Evolutionary conservation across 176 grass and related monocot genomes (phyloP).

Genomic region (Oryza brachyantha): DNA sequence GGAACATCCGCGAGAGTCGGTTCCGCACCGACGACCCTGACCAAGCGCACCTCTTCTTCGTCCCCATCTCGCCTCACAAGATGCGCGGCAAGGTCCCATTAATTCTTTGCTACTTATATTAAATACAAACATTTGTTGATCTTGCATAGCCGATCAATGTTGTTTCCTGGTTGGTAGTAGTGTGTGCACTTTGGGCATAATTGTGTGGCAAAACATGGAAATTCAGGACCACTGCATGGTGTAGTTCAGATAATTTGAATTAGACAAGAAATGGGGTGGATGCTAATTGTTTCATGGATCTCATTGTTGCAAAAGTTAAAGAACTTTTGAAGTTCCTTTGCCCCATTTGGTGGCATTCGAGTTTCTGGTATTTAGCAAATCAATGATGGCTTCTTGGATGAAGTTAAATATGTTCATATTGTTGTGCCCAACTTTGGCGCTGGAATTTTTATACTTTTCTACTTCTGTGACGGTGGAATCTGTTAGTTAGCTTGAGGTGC

Average conservation of each 20-base stretch:
- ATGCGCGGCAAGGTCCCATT: constrained; percentile 75
- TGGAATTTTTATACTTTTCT: background rate
- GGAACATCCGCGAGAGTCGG: constrained; percentile 79
- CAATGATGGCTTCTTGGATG: background rate
- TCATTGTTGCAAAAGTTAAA: background rate
- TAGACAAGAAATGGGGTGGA: background rate
- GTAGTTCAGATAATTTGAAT: too few relatives aligned
- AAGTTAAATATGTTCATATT: background rate
- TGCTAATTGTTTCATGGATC: background rate
- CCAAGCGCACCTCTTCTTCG: constrained; percentile 74
- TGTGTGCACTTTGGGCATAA: background rate
- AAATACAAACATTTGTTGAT: too few relatives aligned
- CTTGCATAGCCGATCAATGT: background rate
- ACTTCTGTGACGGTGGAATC: background rate
- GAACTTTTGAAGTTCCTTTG: too few relatives aligned
- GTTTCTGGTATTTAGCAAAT: background rate
- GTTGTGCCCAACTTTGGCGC: background rate
- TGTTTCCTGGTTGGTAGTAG: background rate
- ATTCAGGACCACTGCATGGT: too few relatives aligned
- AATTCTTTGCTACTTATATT: too few relatives aligned
- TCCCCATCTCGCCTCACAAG: constrained; percentile 88
- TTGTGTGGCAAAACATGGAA: background rate
- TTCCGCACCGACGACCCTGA: constrained; percentile 68
- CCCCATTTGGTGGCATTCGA: background rate
- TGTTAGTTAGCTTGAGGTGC: background rate